These are phyloP conservation scores for Gamsiella multidivaricata DNA, from an alignment of 192 early-diverging fungal genomes.

Conservation along the genomic window DNA sequence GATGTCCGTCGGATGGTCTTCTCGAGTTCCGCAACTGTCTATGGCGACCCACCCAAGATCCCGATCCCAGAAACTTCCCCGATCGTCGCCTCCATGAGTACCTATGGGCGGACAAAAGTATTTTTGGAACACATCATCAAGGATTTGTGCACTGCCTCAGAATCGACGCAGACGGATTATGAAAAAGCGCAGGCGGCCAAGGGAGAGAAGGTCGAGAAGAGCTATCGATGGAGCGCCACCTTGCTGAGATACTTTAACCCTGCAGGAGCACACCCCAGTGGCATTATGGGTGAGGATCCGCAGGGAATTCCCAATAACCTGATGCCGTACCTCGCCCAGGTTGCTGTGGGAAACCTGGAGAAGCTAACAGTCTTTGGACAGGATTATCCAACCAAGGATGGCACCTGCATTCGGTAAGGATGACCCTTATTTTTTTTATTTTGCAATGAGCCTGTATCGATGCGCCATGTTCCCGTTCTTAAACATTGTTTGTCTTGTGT, in stretches of 20 bases:
- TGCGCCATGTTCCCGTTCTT: not conserved
- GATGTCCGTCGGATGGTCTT: conserved; percentile 92
- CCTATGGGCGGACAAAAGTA: conserved; percentile 97
- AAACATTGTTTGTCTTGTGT: not conserved
- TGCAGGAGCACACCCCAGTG: conserved; percentile 89
- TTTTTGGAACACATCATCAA: conserved; percentile 87
- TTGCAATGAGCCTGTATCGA: not conserved
- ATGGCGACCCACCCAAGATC: conserved; percentile 78
- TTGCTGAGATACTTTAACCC: conserved; percentile 93
- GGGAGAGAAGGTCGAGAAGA: conserved; percentile 10
- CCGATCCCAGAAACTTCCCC: conserved; percentile 79
- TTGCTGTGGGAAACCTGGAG: conserved; percentile 84
- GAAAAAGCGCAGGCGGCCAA: conserved; percentile 14
- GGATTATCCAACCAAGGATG: conserved; percentile 93
- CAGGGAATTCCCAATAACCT: conserved; percentile 89
- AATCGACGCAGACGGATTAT: conserved; percentile 31
- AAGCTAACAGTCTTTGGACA: conserved; percentile 90
- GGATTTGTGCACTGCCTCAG: conserved; percentile 71
- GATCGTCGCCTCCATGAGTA: conserved; percentile 83
- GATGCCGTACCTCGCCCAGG: conserved; percentile 90
- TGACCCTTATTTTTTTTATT: not conserved
- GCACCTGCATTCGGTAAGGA: conserved; percentile 68
- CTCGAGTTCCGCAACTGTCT: conserved; percentile 93
- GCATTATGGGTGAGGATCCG: conserved; percentile 93
- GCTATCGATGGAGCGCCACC: conserved; percentile 71